phyloP scores from a whole-genome alignment of 306 rosid species.

The Styphnolobium japonicum region DNA sequence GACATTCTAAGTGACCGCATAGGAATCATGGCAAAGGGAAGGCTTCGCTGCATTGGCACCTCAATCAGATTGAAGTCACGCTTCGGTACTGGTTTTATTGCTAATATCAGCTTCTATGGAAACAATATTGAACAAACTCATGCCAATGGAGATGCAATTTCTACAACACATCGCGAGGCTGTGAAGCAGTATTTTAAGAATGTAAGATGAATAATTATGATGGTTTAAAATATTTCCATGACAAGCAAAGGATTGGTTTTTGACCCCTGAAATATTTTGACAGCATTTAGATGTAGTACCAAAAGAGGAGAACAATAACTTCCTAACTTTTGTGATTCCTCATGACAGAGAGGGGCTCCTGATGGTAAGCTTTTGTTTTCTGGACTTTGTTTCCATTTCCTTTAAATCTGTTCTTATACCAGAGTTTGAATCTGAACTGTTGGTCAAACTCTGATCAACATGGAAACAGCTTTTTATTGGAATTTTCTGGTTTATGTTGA shows the following conservation, averaged over 20 bases:
- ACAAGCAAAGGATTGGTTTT: background rate
- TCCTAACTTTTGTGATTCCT: conserved; percentile 73
- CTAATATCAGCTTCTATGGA: conserved; percentile 57
- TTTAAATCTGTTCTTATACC: background rate
- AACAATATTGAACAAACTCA: conserved; percentile 41
- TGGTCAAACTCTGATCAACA: conserved; percentile 4
- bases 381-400: background rate
- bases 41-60: conserved; percentile 86
- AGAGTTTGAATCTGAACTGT: conserved; percentile 1
- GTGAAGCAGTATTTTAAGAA: conserved; percentile 74
- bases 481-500: background rate
- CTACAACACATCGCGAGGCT: conserved; percentile 41
- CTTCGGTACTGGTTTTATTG: conserved; percentile 80
- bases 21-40: conserved; percentile 94
- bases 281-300: conserved; percentile 74
- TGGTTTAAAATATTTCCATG: conserved; percentile 8
- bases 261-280: conserved; percentile 36
- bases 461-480: background rate
- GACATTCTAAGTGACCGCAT: conserved; percentile 85
- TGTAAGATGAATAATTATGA: conserved; percentile 46
- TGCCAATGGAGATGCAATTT: conserved; percentile 33
- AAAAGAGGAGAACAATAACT: conserved; percentile 66
- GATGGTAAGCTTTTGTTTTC: conserved; percentile 39
- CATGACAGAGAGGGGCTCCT: conserved; percentile 66
- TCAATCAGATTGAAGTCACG: conserved; percentile 79